These are phyloP conservation scores for Parasitella parasitica DNA, from an alignment of 371 early-diverging fungal genomes.

Conservation along the genomic window DNA sequence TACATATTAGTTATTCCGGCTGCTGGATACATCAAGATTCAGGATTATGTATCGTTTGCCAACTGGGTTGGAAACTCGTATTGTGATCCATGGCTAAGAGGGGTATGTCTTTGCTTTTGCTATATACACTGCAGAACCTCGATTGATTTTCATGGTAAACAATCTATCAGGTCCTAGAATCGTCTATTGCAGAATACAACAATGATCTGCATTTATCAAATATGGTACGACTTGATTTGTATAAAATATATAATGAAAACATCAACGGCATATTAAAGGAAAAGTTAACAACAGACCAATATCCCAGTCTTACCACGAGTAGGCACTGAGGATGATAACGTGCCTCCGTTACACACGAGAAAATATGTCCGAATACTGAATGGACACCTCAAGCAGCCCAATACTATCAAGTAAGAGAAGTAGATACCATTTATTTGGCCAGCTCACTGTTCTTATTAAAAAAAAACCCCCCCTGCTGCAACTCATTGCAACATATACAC, in stretches of 20 bases:
- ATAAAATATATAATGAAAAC: no score
- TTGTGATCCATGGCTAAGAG: conserved; percentile 61
- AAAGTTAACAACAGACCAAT: no score
- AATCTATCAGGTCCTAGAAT: conserved; percentile 70
- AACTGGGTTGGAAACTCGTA: conserved; percentile 61
- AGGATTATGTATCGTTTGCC: conserved; percentile 65
- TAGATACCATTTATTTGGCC: no score
- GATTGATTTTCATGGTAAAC: no score
- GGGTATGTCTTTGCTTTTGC: conserved; percentile 33
- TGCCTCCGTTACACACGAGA: conserved; percentile 68
- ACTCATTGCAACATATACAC: not conserved
- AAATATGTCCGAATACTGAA: conserved; percentile 61
- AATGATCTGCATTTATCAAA: conserved; percentile 69
- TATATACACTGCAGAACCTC: not conserved
- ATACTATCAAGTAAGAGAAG: conserved; percentile 35
- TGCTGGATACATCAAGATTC: conserved; percentile 71
- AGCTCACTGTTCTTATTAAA: no score
- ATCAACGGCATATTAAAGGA: no score
- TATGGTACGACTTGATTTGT: conserved; percentile 44
- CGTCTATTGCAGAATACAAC: conserved; percentile 71
- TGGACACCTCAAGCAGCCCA: conserved; percentile 50
- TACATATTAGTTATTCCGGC: conserved; percentile 55
- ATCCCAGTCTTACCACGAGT: conserved; percentile 59
- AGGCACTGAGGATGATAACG: conserved; percentile 69
- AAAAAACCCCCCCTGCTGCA: no score